A percentile compares a stretch with the other conserved stretches of the same genome.
phyloP scores from a whole-genome alignment of 1,139 yeast genomes.

The Hansenula anomala region DNA sequence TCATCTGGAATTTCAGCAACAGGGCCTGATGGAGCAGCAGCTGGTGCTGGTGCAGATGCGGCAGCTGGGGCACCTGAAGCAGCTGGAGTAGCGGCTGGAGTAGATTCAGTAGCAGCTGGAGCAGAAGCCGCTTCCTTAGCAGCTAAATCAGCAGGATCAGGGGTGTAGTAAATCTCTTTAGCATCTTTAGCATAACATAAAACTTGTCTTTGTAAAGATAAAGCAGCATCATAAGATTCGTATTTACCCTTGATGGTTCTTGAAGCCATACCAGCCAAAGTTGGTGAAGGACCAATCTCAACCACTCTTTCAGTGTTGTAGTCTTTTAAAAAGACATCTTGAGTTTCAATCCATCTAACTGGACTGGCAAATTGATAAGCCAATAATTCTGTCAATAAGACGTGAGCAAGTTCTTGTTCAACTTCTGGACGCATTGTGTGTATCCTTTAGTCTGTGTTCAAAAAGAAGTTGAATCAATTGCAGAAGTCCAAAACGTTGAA shows the following conservation, averaged over 20 bases:
- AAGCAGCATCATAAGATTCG: slow-evolving; percentile 96
- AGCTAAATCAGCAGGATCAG: slow-evolving; percentile 52
- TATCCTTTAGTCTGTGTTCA: not conserved
- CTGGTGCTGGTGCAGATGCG: slow-evolving; percentile 46
- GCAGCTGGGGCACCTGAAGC: slow-evolving; percentile 42
- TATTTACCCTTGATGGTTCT: slow-evolving; percentile 95
- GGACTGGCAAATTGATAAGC: slow-evolving; percentile 99
- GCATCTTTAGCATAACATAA: slow-evolving; percentile 94
- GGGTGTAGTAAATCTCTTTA: slow-evolving; percentile 92
- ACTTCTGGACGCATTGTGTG: slow-evolving; percentile 86
- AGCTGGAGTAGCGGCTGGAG: slow-evolving; percentile 38
- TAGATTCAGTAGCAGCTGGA: slow-evolving; percentile 31
- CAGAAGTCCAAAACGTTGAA: too few relatives aligned
- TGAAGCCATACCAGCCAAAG: slow-evolving; percentile 97
- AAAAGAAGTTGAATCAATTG: not conserved
- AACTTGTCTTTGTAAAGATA: slow-evolving; percentile 94
- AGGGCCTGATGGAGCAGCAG: slow-evolving; percentile 66
- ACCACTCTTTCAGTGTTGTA: slow-evolving; percentile 95
- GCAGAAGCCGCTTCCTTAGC: slow-evolving; percentile 34
- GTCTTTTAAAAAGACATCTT: slow-evolving; percentile 92
- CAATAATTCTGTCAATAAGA: slow-evolving; percentile 86
- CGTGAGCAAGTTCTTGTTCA: slow-evolving; percentile 96
- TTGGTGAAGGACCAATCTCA: slow-evolving; percentile 98
- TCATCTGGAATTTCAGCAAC: slow-evolving; percentile 83
- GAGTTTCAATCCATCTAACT: slow-evolving; percentile 99